Base-by-base conservation (phyloP, 2,329 filamentous ascomycete genomes). In the Rutstroemia sp. region DNA sequence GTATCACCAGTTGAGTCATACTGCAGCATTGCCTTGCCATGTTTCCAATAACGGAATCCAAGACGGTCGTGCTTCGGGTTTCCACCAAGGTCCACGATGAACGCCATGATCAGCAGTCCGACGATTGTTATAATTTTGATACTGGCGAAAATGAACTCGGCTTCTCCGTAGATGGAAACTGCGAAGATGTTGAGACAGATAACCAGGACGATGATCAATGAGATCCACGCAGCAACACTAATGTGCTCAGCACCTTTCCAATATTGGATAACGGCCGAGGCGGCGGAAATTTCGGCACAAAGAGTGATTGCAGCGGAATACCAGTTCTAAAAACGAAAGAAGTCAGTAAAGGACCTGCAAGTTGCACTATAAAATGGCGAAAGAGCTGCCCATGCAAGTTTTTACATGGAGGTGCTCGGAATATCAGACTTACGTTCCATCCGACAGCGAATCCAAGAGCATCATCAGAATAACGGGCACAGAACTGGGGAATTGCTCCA, bases 1-100 rank as follows among this genome's bases (percentile, higher is more conserved):
- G 90, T 78, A 6, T 75, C 68, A 0, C 88, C 89, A 0, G 74
- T 75, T 37, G 78, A 80, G 67, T 87, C 84, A 37, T 78, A 77
- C 59, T 84, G 79, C 2, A 80, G 78, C 67, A 92, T 92, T 0
- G 88, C 76, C 1, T 88, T 88, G 0, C 88, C 88, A 0, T 80
- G 73, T 3, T 78, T 74, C 82, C 83, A 87, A 68, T 79, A 83
- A 25, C 81, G 78, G 68, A 92, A 92, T 0, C 88, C 88, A 60
- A 88, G 88, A 0, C 80, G 75, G 62, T 92, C 86, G 39, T 80
- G 75, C 0, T 83, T 69, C 0, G 90, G 90, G 63, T 92, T 94
- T 2, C 87, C 90, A 7, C 89, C 90, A 1, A 94, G 73, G 85
- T 94, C 92, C 61, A 84, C 82, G 61, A 95, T 78, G 66, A 95